Conservation (phyloP, 2,329 filamentous ascomycete genomes). For the Trichoderma arundinaceum region DNA sequence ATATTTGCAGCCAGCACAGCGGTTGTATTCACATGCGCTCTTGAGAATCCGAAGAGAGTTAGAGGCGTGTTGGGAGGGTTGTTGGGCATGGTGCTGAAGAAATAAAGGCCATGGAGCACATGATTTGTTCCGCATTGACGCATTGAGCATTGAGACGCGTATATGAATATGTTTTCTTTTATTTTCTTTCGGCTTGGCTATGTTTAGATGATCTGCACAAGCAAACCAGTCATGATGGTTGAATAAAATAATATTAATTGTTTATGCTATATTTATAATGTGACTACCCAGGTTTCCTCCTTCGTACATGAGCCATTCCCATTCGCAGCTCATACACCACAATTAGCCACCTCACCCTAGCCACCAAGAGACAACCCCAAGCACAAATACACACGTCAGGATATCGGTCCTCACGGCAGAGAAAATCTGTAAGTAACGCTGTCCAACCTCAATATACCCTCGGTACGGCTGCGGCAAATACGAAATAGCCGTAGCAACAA, state of each 20-base stretch:
- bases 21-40: slow-evolving; percentile 70
- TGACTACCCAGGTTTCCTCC: background rate
- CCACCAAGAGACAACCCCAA: slow-evolving; percentile 63
- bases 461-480: slow-evolving; percentile 70
- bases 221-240: background rate
- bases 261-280: slow-evolving; percentile 8
- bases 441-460: slow-evolving; percentile 64
- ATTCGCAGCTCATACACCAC: background rate
- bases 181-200: background rate
- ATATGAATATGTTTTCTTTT: background rate
- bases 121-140: background rate
- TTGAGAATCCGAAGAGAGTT: slow-evolving; percentile 67
- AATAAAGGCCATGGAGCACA: slow-evolving; percentile 35
- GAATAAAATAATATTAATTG: slow-evolving; percentile 10
- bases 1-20: slow-evolving; percentile 72
- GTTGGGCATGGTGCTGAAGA: slow-evolving; percentile 56
- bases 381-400: slow-evolving; percentile 76
- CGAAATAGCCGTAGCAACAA: slow-evolving; percentile 66
- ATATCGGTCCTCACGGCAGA: slow-evolving; percentile 74
- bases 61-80: slow-evolving; percentile 71
- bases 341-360: slow-evolving; percentile 36
- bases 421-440: slow-evolving; percentile 74
- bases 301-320: background rate
- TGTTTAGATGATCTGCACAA: slow-evolving; percentile 8
- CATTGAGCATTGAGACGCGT: background rate